Evolutionary conservation across 352 stramenopile genomes (phyloP).

Genomic region (Paralagenidium karlingii): DNA sequence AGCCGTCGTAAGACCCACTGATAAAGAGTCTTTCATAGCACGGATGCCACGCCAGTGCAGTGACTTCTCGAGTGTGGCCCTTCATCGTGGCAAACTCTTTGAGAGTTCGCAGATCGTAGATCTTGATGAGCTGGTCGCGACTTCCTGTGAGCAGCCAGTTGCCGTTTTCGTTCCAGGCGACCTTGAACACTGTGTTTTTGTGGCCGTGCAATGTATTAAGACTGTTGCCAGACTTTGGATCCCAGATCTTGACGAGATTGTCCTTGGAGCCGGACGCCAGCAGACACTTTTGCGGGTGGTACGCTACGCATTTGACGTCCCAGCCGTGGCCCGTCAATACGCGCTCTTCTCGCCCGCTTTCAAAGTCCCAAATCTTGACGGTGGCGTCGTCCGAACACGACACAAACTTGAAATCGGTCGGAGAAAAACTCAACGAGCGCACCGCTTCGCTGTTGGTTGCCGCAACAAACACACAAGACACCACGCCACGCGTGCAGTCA

Average conservation of each 20-base stretch:
- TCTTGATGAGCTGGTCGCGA: constrained; percentile 97
- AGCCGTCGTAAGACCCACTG: constrained; percentile 95
- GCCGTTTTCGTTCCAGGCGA: constrained; percentile 95
- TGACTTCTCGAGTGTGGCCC: constrained; percentile 94
- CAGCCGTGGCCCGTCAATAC: constrained; percentile 93
- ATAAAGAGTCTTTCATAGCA: constrained; percentile 94
- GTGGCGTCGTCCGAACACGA: constrained; percentile 95
- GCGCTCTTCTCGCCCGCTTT: constrained; percentile 87
- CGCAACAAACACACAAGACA: too few species aligned
- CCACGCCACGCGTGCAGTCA: too few species aligned
- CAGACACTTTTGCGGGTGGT: constrained; percentile 90
- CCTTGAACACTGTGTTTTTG: constrained; percentile 97
- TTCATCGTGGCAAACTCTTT: constrained; percentile 92
- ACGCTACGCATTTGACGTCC: constrained; percentile 97
- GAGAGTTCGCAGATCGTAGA: constrained; percentile 97
- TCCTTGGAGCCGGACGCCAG: constrained; percentile 94
- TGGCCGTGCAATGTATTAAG: constrained; percentile 94
- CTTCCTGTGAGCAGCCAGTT: constrained; percentile 96
- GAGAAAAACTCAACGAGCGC: constrained; percentile 92
- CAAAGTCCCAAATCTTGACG: constrained; percentile 89
- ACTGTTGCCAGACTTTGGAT: constrained; percentile 88
- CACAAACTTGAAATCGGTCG: constrained; percentile 97
- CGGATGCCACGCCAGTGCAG: constrained; percentile 94
- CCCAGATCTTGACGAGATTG: constrained; percentile 97
- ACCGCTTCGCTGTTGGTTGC: constrained; percentile 88